Base-by-base conservation (phyloP, 2,329 filamentous ascomycete genomes). In the Lachnellula suecica region DNA sequence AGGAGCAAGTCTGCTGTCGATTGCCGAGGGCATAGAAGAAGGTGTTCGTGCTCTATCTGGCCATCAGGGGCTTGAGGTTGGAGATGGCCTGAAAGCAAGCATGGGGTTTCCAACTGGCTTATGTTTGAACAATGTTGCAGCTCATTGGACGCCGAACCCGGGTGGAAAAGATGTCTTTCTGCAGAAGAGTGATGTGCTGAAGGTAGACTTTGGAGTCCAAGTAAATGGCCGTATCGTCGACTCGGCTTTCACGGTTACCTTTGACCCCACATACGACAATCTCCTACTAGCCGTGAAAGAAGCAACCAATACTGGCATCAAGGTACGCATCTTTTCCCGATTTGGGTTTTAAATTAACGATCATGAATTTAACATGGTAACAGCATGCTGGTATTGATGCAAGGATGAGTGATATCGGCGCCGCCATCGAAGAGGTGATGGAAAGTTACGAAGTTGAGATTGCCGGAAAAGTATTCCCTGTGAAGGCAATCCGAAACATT, bases 321-420 rank as follows among this genome's bases (percentile, higher is more conserved):
- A 1, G 31, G 31, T 35, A 35, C 2, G 31, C 17, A 11, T 34
- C 5, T 2, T 35, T 35, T 4, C 29, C 8, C 17, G 31, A n/a
- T 4, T n/a, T 1, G 29, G 13, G 17, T 35, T 2, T 35, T 35
- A 35, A n/a, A 35, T 35, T n/a, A n/a, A n/a, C 13, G 17, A 35
- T 6, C 17, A 8, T 2, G 13, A 35, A 35, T 15, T n/a, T 35
- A n/a, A 35, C 8, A n/a, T 3, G 8, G 5, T 13, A n/a, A n/a
- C 17, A 84, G 77, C 89, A 95, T 75, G 91, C 92, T 5, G 92
- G 92, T 64, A 96, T 97, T 65, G 92, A 97, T 68, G 91, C 91
- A 43, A 85, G 92, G 51, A 85, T 97, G 63, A 86, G 88, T 58
- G 77, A 83, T 52, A 77, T 84, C 56, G 75, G 81, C 49, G 77